Evolutionary conservation across 2,329 filamentous ascomycete species (phyloP).

Genomic region (Penicillium sp.): DNA sequence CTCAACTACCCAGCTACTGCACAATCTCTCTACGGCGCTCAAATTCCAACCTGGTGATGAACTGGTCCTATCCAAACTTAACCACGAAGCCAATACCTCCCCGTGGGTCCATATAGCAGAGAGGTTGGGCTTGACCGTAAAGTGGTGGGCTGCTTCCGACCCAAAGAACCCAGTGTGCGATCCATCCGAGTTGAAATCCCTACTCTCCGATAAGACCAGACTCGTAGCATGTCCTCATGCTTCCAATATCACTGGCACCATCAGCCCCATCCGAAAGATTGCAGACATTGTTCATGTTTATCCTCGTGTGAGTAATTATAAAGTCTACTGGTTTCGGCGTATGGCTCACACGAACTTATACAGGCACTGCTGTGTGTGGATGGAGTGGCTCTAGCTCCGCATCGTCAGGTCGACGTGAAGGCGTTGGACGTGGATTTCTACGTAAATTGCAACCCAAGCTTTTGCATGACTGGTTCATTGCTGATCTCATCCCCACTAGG

Average conservation of each 20-base stretch:
- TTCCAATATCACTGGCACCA: constrained; percentile 71
- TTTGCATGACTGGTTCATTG: neutral
- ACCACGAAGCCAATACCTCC: constrained; percentile 76
- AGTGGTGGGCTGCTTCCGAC: constrained; percentile 65
- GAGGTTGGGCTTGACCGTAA: constrained; percentile 60
- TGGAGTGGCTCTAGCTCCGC: constrained; percentile 74
- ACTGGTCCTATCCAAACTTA: constrained; percentile 68
- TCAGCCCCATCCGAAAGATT: constrained; percentile 51
- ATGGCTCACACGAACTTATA: neutral
- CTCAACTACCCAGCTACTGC: constrained; percentile 74
- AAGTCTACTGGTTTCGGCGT: no score
- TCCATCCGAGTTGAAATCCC: constrained; percentile 54
- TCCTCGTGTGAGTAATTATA: constrained; percentile 39
- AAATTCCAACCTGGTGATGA: constrained; percentile 60
- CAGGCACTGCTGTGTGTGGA: constrained; percentile 68
- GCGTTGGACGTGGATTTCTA: constrained; percentile 73
- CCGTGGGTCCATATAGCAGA: constrained; percentile 70
- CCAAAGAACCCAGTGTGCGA: constrained; percentile 60
- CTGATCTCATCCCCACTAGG: constrained; percentile 20
- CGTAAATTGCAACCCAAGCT: constrained; percentile 20
- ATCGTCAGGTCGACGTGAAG: constrained; percentile 67
- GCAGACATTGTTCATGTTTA: constrained; percentile 41
- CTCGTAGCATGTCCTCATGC: constrained; percentile 73
- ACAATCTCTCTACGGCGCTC: constrained; percentile 64
- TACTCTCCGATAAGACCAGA: constrained; percentile 65